Conservation (phyloP, 371 early-diverging fungal genomes). For the Massospora cicadina region DNA sequence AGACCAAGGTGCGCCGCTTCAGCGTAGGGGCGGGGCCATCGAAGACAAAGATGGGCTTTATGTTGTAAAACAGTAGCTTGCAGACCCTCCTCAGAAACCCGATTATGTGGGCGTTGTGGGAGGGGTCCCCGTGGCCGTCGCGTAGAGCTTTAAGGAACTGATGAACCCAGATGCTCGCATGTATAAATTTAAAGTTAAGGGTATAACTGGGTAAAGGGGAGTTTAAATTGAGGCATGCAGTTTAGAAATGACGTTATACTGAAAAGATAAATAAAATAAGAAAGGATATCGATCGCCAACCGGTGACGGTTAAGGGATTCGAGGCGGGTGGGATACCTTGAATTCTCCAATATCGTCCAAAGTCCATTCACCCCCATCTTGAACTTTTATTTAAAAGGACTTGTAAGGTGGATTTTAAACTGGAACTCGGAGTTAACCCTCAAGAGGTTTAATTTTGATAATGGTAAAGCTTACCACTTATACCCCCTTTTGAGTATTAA, state of each 20-base stretch:
- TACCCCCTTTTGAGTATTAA: too few species aligned
- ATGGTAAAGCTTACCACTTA: too few species aligned
- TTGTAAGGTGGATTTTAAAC: too few species aligned
- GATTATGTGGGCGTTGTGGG: slow-evolving; percentile 69
- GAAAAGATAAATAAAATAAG: slow-evolving; percentile 2
- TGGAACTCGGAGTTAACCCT: too few species aligned
- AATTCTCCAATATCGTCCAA: slow-evolving; percentile 75
- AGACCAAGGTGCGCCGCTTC: slow-evolving; percentile 59
- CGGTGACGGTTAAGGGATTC: slow-evolving; percentile 52
- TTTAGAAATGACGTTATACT: neutral
- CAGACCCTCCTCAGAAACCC: slow-evolving; percentile 88
- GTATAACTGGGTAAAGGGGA: neutral
- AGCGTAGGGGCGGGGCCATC: slow-evolving; percentile 80
- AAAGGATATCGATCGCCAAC: slow-evolving; percentile 64
- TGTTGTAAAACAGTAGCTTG: slow-evolving; percentile 79
- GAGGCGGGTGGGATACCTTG: slow-evolving; percentile 57
- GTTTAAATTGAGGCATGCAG: neutral
- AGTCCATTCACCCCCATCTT: slow-evolving; percentile 97
- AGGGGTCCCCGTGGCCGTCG: slow-evolving; percentile 62
- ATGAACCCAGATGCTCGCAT: slow-evolving; percentile 91
- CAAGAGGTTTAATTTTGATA: too few species aligned
- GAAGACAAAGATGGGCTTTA: slow-evolving; percentile 90
- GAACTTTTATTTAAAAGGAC: too few species aligned
- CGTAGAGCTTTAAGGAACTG: slow-evolving; percentile 88
- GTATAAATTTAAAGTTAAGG: slow-evolving; percentile 14